Percentiles rank a stretch among this genome's conserved stretches.
Evolutionary conservation across 805 yeast genomes (phyloP).

Genomic region (Wickerhamomyces bisporus): DNA sequence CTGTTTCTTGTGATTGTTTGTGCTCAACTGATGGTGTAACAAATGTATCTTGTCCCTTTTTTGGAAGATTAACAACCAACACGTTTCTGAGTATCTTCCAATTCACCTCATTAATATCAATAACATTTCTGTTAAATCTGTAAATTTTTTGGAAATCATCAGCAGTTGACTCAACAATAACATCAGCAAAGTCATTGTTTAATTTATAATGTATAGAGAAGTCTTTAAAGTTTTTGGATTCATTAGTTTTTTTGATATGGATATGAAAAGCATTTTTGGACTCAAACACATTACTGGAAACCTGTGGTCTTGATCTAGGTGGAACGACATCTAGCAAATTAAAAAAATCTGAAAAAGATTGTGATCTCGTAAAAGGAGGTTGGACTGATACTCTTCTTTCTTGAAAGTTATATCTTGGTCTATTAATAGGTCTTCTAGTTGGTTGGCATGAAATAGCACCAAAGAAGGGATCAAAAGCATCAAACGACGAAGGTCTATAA

Average conservation of each 20-base stretch:
- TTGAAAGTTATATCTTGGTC: no score
- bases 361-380: not conserved
- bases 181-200: conserved; percentile 4
- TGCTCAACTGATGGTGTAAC: not conserved
- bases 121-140: conserved; percentile 8
- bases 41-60: not conserved
- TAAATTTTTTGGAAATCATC: conserved; percentile 15
- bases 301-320: conserved; percentile 2
- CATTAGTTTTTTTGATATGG: conserved; percentile 12
- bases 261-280: conserved; percentile 7
- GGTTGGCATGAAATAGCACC: no score
- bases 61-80: conserved; percentile 16
- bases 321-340: conserved; percentile 2
- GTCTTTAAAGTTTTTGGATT: conserved; percentile 10
- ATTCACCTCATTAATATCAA: conserved; percentile 11
- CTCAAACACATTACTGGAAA: conserved; percentile 6
- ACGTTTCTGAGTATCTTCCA: conserved; percentile 12
- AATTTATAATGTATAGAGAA: conserved; percentile 14
- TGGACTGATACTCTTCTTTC: not conserved
- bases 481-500: no score
- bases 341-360: conserved; percentile 5
- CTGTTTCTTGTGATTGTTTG: not conserved
- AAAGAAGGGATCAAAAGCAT: no score
- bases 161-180: conserved; percentile 9
- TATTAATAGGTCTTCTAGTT: no score